Conservation (phyloP, 805 yeast species). For the Wickerhamomyces canadensis region DNA sequence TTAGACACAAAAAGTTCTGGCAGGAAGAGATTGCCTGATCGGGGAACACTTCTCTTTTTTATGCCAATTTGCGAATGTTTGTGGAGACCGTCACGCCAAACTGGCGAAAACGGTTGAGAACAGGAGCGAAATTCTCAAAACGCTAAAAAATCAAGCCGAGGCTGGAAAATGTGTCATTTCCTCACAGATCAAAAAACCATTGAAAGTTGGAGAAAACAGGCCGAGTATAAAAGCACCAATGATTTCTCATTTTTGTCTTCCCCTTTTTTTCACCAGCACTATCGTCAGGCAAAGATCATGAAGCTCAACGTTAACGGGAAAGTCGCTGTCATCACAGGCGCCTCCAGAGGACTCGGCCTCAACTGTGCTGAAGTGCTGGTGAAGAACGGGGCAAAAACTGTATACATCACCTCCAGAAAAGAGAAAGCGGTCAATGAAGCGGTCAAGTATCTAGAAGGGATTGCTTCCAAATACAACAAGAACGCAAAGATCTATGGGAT, state of each 20-base stretch:
- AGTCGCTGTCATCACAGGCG: constrained; percentile 66
- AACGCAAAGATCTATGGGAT: constrained; percentile 35
- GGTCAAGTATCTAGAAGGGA: constrained; percentile 28
- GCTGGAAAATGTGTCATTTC: not conserved
- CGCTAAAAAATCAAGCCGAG: too few species aligned
- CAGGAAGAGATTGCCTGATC: too few species aligned
- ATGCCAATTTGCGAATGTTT: not conserved
- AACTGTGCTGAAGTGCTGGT: constrained; percentile 62
- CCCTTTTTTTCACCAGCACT: too few species aligned
- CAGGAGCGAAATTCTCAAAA: too few species aligned
- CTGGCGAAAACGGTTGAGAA: too few species aligned
- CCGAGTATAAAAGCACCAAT: not conserved
- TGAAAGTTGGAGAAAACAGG: not conserved
- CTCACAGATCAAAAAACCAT: too few species aligned
- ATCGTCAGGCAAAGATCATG: constrained; percentile 14
- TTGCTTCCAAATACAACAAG: constrained; percentile 25
- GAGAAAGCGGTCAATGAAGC: constrained; percentile 57
- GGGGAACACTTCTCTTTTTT: too few species aligned
- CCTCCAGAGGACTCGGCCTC: constrained; percentile 70
- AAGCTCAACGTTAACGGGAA: constrained; percentile 48
- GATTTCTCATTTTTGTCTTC: too few species aligned
- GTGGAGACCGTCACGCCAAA: too few species aligned
- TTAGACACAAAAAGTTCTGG: too few species aligned
- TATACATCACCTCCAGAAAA: constrained; percentile 63
- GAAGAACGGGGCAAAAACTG: constrained; percentile 53